Base-by-base conservation (phyloP, 2,329 filamentous ascomycete genomes). In the Fusarium albosuccineum region DNA sequence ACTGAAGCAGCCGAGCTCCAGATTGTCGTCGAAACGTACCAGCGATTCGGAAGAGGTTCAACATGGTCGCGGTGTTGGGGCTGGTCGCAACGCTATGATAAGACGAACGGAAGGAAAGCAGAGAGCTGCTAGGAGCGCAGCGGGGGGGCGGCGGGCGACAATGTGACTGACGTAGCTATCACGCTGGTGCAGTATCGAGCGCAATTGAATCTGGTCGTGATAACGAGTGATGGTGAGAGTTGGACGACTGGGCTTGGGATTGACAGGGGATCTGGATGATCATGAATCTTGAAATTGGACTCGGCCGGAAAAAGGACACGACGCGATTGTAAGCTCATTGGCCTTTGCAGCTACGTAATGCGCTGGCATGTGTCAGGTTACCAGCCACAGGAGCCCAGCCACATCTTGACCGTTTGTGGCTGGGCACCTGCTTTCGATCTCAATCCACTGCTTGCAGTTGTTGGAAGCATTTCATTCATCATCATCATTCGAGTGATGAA, bases 21-120 rank as follows among this genome's bases (percentile, higher is more conserved):
- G 42, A 16, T n/a, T 26, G 27, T 42, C 17, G 34, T 57, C 44
- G 50, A 56, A 67, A 75, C 82, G 57, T 78, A 87, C 86, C 87
- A 66, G 84, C 77, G 73, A 89, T 75, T 75, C 87, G 84, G 76
- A 89, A 89, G 64, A 87, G 51, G 79, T 89, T 89, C 73, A 88
- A 79, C 77, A 78, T 71, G 83, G 85, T 87, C 69, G 62, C 45
- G 62, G 61, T 64, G 34, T 41, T 63, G 55, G 27, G 17, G 59
- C 44, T 56, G 44, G 60, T 58, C 52, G 41, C 57, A 68, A 62
- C 64, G 52, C 57, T 67, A 33, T 55, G 50, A 60, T 45, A 57
- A 50, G 37, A 62, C 45, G 30, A 36, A 26, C n/a, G 39, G 52
- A 52, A n/a, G 37, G 50, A 49, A 40, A 44, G 57, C 9, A 51